Evolutionary conservation across 768 basidiomycete genomes (phyloP), one percentile per base, ranked within the genome.

Genomic region (Harrya chromipes): DNA sequence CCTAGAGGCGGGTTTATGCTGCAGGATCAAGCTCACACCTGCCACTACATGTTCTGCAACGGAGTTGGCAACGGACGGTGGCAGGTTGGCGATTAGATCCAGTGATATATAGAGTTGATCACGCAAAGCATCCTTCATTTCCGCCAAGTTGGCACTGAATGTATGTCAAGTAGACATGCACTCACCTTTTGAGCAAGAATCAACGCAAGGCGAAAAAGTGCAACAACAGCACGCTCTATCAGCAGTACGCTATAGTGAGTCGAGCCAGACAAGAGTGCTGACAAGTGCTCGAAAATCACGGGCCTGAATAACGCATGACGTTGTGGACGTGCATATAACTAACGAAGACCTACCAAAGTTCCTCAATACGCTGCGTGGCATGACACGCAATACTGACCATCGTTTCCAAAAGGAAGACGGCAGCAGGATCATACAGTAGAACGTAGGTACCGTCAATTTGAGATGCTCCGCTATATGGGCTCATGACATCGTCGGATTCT

Each of bases 81-180:
- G 90, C 10, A 98, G 71, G 33, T 87, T 83, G 6, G 91, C 83
- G 17, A 99, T 76, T 23, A 93, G 75, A 64, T 99, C 95, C 51
- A 99, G 84, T 0, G 95, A 92, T 41, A 97, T 78, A 68, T 94
- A 98, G 11, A 97, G 78, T 69, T 98, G 97, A 65, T 98, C 97
- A 14, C 92, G 85, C 43, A 97, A 74, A 14, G 81, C 76, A 40
- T 87, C 79, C 91, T 94, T 58, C 13, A 29, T 56, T 47, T 17
- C 38, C 3, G 47, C 29, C 12, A 27, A 6, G 34, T 63, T 29
- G 7, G 39, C 20, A 44, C 33, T 23, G 17, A 26, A 45, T 4
- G 1, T 21, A 3, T 16, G 14, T 24, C 38, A 20, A 41, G 16
- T 21, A 16, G 29, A 27, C 44, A 35, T 49, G 10, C 21, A 61